Evolutionary conservation across 345 rosid species (phyloP).

Genomic region (Erodium maritimum): DNA sequence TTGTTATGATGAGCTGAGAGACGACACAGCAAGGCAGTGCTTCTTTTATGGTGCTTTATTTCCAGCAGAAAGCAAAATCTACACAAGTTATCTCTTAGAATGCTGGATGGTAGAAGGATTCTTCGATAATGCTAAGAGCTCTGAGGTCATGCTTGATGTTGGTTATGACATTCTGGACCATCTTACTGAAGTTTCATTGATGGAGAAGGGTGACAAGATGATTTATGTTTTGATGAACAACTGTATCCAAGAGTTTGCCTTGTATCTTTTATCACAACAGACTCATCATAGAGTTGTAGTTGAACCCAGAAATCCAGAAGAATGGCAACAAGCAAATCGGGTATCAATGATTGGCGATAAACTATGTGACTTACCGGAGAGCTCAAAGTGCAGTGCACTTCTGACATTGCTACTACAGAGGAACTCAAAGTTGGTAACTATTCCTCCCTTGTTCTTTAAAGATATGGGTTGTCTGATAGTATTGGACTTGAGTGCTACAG

Average conservation of each 20-base stretch:
- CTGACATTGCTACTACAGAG: constrained; percentile 12
- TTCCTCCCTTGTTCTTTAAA: constrained; percentile 11
- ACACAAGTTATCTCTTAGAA: constrained; percentile 10
- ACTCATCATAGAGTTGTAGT: constrained; percentile 7
- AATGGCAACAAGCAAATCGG: constrained; percentile 13
- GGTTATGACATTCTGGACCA: constrained; percentile 10
- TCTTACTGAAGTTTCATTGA: constrained; percentile 13
- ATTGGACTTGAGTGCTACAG: constrained; percentile 10
- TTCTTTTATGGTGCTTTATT: constrained; percentile 15
- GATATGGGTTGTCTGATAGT: constrained; percentile 8
- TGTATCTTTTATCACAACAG: constrained; percentile 9
- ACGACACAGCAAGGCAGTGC: constrained; percentile 11
- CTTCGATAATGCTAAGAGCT: constrained; percentile 4
- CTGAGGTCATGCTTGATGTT: constrained; percentile 6
- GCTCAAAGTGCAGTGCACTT: constrained; percentile 8
- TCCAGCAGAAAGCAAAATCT: constrained; percentile 14
- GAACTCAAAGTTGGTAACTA: constrained; percentile 5
- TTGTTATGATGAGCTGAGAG: constrained; percentile 12
- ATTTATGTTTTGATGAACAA: constrained; percentile 11
- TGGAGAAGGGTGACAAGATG: constrained; percentile 11
- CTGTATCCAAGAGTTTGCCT: constrained; percentile 11
- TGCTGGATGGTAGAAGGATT: constrained; percentile 14
- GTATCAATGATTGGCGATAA: constrained; percentile 11
- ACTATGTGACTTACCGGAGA: constrained; percentile 8
- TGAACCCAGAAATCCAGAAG: constrained; percentile 3